These are phyloP conservation scores for Metarhizium anisopliae DNA, from an alignment of 2,329 filamentous ascomycete species.

Conservation along the genomic window DNA sequence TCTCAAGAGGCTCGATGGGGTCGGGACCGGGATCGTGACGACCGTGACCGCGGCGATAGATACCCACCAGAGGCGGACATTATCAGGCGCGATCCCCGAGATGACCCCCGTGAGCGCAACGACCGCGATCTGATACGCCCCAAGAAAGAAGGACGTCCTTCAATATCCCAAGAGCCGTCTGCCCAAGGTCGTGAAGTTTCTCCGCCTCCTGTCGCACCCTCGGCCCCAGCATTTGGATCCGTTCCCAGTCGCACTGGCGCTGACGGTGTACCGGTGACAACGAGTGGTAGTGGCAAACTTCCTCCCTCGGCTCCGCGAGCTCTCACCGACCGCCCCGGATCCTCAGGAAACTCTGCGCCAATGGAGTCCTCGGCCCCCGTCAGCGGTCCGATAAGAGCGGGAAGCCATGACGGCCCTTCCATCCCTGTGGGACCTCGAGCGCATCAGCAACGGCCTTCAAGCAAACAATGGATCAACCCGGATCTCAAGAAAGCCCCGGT, in stretches of 20 bases:
- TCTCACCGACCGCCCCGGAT: constrained; percentile 39
- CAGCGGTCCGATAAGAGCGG: constrained; percentile 32
- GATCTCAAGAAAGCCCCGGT: constrained; percentile 41
- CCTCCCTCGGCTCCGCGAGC: constrained; percentile 47
- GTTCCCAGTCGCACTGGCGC: constrained; percentile 37
- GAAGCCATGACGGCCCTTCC: constrained; percentile 32
- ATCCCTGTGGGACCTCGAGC: constrained; percentile 47
- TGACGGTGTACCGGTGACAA: constrained; percentile 14
- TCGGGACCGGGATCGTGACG: constrained; percentile 47
- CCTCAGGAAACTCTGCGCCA: constrained; percentile 25
- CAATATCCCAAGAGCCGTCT: constrained; percentile 37
- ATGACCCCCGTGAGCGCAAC: constrained; percentile 34
- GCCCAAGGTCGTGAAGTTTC: constrained; percentile 42
- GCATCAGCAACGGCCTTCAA: constrained; percentile 42
- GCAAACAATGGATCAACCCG: constrained; percentile 53
- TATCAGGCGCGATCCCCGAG: constrained; percentile 33
- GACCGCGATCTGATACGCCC: constrained; percentile 38
- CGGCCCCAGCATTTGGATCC: constrained; percentile 49
- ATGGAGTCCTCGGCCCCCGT: constrained; percentile 21
- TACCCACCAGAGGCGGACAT: constrained; percentile 29
- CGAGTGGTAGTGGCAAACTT: constrained; percentile 31
- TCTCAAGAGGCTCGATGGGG: constrained; percentile 56
- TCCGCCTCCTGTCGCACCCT: constrained; percentile 47
- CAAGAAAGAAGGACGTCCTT: constrained; percentile 40
- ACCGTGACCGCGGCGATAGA: constrained; percentile 39